Conservation (phyloP, 2,329 filamentous ascomycete species). For the Cordyceps javanica region DNA sequence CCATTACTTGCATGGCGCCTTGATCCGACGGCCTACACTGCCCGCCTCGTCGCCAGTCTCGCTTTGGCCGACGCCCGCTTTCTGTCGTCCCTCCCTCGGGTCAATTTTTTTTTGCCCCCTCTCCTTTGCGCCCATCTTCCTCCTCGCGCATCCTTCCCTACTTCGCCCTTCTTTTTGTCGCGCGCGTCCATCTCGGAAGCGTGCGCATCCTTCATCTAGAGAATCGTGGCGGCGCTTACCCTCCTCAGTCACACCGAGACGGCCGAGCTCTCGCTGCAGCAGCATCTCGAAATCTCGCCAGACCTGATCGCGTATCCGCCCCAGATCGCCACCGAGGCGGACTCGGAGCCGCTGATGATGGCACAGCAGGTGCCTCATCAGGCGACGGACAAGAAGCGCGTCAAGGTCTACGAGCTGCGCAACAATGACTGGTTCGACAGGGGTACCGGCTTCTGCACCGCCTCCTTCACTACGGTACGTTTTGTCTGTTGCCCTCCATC, state of each 20-base stretch:
- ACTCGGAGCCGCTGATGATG: conserved; percentile 61
- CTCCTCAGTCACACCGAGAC: conserved; percentile 46
- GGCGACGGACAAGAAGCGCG: conserved; percentile 64
- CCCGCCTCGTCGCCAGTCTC: not conserved
- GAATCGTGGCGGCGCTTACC: conserved; percentile 52
- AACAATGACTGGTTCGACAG: conserved; percentile 99
- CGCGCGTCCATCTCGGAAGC: conserved; percentile 11
- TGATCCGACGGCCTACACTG: not conserved
- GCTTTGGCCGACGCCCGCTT: not conserved
- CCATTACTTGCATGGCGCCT: not conserved
- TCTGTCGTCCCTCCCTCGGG: not conserved
- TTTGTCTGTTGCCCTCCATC: not conserved
- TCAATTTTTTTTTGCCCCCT: not conserved
- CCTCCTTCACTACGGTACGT: conserved; percentile 66
- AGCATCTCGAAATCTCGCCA: conserved; percentile 52
- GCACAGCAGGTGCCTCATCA: conserved; percentile 65
- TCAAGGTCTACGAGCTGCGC: conserved; percentile 98
- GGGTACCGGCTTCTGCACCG: conserved; percentile 91
- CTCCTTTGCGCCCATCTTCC: too few relatives aligned
- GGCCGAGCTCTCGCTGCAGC: conserved; percentile 52
- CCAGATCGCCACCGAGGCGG: conserved; percentile 43
- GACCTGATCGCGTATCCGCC: conserved; percentile 45
- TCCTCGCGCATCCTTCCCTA: not conserved
- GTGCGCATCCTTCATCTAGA: conserved; percentile 18
- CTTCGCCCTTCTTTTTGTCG: not conserved